phyloP scores from a whole-genome alignment of 345 rosid genomes.

The Populus nigra region DNA sequence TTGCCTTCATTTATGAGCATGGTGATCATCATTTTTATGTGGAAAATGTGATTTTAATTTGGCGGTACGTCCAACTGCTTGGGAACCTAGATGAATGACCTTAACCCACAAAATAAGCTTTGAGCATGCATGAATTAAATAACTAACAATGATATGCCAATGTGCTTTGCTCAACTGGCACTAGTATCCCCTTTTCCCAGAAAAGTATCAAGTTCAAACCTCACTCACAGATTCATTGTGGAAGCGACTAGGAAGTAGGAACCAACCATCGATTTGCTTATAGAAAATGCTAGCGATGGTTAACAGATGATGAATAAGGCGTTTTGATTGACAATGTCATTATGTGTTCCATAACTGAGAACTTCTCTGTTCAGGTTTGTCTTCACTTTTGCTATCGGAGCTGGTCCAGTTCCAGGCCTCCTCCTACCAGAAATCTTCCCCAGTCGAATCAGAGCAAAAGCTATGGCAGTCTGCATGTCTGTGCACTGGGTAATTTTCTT shows the following conservation, averaged over 20 bases:
- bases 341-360: conserved; percentile 10
- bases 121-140: not conserved
- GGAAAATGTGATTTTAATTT: not conserved
- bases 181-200: no score
- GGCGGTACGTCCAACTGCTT: not conserved
- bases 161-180: no score
- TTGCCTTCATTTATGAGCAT: not conserved
- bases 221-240: no score
- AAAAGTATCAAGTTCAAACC: no score
- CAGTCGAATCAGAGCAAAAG: conserved; percentile 87
- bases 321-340: not conserved
- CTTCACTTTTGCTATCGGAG: conserved; percentile 86
- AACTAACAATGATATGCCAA: not conserved
- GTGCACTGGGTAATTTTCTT: conserved; percentile 84
- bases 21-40: not conserved
- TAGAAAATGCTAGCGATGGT: not conserved
- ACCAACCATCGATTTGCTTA: not conserved
- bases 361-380: conserved; percentile 64
- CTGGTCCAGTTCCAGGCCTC: conserved; percentile 96
- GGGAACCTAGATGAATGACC: not conserved
- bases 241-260: not conserved
- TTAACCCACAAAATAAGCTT: not conserved
- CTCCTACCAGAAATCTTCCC: conserved; percentile 95
- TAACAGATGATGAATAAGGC: not conserved
- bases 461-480: conserved; percentile 94